Base-by-base conservation (phyloP, 2,329 filamentous ascomycete species). In the Chaetomiaceae sp. region DNA sequence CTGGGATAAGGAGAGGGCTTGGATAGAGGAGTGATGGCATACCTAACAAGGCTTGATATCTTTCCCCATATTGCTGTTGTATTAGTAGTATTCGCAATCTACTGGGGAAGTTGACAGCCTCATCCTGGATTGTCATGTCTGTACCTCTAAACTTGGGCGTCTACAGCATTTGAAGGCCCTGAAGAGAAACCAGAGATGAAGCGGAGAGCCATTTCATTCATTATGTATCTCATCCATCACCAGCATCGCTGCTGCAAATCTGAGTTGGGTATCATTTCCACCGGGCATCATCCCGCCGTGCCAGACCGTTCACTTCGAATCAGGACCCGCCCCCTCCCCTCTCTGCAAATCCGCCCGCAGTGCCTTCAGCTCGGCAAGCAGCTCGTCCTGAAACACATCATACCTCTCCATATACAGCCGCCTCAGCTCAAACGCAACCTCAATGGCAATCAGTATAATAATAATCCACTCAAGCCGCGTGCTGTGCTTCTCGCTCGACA, bases 401-500 rank as follows among this genome's bases (percentile, higher is more conserved):
- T 63, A 67, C 27, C 64, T 65, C 59, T 75, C 88, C 59, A 84
- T 80, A 70, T 84, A 86, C 45, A 91, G 77, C 53, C 87, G 77
- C 58, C 88, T 76, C 57, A 96, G 75, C 70, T 95, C 92, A 68
- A 97, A 94, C 11, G 85, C 77, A 14, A 97, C 91, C 72, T 99
- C 94, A 31, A 97, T 87, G 1, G 89, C 84, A 66, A 99, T 99
- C 51, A 99, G 79, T 2, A 89, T 77, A 64, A 99, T 97, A 68
- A 99, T 97, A 63, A 95, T 95, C 87, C 89, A 92, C 72, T 97
- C 94, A 11, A 99, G 77, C 51, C 89, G 79, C 27, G 91, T 83
- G 15, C 89, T 88, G 66, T 97, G 91, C 68, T 89, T 90, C 75
- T 97, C 91, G 66, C 88, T 95, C 51, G 95, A 78, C 67, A 91